Evolutionary conservation across 805 yeast species (phyloP), one percentile per base, ranked within the genome.

Genomic region (Lipomyces starkeyi): DNA sequence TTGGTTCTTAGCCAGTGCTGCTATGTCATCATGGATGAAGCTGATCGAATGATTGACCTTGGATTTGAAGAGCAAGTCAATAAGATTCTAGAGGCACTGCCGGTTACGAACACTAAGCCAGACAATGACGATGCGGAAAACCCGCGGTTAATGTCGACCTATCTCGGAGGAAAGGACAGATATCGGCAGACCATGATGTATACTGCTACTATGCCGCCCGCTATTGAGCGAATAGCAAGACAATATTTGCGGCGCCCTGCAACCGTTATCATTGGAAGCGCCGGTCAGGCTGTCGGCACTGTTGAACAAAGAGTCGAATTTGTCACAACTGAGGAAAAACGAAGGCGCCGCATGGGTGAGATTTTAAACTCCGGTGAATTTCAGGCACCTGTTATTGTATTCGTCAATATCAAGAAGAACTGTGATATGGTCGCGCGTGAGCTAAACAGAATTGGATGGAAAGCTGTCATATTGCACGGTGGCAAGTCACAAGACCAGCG

Each of bases 31-130:
- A 83, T 93, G 81, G 99, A 94, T 80, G 99, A 94, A 79, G 97
- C 97, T 1, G 99, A 94, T 78, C 83, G 93, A 72, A 94, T 94
- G 98, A 88, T 94, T 56, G 97, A 93, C 77, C 84, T 94, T 86
- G 98, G 98, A 3, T 94, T 94, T 77, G 97, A 92, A 76, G 89
- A 86, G 43, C 92, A 92, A 74, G 85, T 94, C 59, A 84, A 83
- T 27, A 82, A 83, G 55, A 86, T 94, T 17, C 77, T 90, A 62
- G 81, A 80, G 3, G 80, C 80, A 49, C 80, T 91, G n/a, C 89
- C 91, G 0, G 78, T 77, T 0, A 76, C 79, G 1, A 83, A 83
- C 62, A 67, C 74, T 13, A 80, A 82, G 57, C 84, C 85, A 0
- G 85, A 71, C 43, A 61, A 61, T 14, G 75, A 71, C 9, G 75